A percentile compares a stretch with the other conserved stretches of the same genome.
phyloP scores from a whole-genome alignment of 2,329 filamentous ascomycete species.

The Cercospora beticola region DNA sequence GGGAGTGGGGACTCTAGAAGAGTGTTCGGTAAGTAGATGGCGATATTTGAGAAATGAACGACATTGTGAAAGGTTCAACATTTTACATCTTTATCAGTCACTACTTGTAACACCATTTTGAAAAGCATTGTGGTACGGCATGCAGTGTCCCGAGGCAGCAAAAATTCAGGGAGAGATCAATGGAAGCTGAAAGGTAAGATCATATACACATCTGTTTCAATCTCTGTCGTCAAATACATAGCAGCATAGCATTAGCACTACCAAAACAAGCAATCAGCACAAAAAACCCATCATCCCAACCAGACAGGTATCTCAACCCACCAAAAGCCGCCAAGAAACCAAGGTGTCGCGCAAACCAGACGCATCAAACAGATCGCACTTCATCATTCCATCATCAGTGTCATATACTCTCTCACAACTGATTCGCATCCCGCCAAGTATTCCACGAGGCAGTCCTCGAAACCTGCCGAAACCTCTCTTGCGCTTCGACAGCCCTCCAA shows the following conservation, averaged over 20 bases:
- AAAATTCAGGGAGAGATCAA: not conserved
- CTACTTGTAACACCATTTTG: too few relatives aligned
- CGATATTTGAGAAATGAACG: too few relatives aligned
- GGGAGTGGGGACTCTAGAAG: conserved; percentile 26
- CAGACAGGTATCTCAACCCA: not conserved
- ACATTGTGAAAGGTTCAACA: too few relatives aligned
- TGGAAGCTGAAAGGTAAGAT: not conserved
- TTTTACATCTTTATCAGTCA: too few relatives aligned
- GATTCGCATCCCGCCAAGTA: conserved; percentile 14
- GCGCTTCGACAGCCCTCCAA: conserved; percentile 10
- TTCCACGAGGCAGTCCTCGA: conserved; percentile 10
- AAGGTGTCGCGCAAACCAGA: conserved; percentile 11
- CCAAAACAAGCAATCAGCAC: not conserved
- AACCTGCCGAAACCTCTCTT: conserved; percentile 2
- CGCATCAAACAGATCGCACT: not conserved
- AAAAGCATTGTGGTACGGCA: too few relatives aligned
- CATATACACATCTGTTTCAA: not conserved
- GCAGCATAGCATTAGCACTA: not conserved
- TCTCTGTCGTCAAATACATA: not conserved
- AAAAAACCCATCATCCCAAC: not conserved
- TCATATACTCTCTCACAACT: not conserved
- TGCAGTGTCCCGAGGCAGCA: not conserved
- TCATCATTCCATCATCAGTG: not conserved
- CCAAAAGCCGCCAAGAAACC: not conserved
- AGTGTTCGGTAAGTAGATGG: too few relatives aligned